Base-by-base conservation (phyloP, 208 protist genomes). In the Trypanosoma conorhini region DNA sequence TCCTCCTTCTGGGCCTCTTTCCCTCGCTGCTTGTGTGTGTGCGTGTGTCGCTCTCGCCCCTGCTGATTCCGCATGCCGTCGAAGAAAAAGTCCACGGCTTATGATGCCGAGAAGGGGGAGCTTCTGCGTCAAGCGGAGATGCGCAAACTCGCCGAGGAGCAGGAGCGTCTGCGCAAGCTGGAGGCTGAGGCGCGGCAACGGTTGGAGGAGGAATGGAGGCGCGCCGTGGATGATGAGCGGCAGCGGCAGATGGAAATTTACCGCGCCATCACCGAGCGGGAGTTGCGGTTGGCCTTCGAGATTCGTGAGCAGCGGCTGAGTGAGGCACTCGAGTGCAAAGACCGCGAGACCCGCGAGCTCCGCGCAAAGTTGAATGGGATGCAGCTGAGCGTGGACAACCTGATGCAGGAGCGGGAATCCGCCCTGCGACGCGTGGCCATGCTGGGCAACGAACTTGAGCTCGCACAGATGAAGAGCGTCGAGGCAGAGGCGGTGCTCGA, bases 371-470 rank as follows among this genome's bases (percentile, higher is more conserved):
- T 93, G 24, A 59, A 24, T 13, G 86, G 73, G 13, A 58, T 91
- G 55, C 70, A 90, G 70, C 82, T 89, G 58, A 78, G 81, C 28
- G 69, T 82, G 8, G 62, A 74, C 13, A 24, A 73, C 31, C 62
- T 93, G 26, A 75, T 90, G 64, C 81, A 79, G 62, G 87, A 94
- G 48, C 79, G 84, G 50, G 83, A 92, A 33, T 86, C 85, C 4
- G 81, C 87, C 21, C 70, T 83, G 54, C 80, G 86, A 4, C 86
- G 88, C 21, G 61, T 81, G 21, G 83, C 80, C 30, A 81, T 87
- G 65, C 69, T 96, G 8, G 72, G 52, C 15, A 88, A 92, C 66
- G 88, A 94, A 70, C 80, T 96, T 10, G 88, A 94, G 69, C 64
- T 87, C 19, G 77, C 80, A n/a, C 86, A 93, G 65, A 64, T 88